These are phyloP conservation scores for Hypomontagnella submonticulosa DNA, from an alignment of 495 filamentous ascomycete genomes.

Conservation along the genomic window DNA sequence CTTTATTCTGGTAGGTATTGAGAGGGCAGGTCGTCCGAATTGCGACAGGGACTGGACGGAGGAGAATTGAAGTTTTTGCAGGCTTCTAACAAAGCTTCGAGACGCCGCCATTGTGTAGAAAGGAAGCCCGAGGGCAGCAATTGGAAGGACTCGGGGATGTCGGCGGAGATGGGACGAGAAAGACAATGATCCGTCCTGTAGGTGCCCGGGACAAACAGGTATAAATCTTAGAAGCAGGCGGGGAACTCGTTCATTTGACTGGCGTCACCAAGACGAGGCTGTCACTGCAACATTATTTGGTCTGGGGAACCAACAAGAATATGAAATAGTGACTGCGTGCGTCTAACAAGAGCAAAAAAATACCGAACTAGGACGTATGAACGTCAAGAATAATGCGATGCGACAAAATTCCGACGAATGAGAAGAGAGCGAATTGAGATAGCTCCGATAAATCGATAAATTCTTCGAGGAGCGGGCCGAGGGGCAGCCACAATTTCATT, in stretches of 20 bases:
- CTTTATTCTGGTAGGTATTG: constrained; percentile 23
- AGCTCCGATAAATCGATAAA: constrained; percentile 45
- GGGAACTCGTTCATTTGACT: constrained; percentile 2
- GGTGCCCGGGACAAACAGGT: not conserved
- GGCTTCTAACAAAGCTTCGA: constrained; percentile 29
- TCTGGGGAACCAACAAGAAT: constrained; percentile 24
- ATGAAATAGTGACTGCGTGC: constrained; percentile 13
- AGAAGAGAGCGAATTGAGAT: constrained; percentile 32
- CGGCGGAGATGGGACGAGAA: constrained; percentile 21
- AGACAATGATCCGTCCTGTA: not conserved
- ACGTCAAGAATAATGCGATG: constrained; percentile 27
- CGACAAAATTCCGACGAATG: constrained; percentile 32
- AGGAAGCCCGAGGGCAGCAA: constrained; percentile 14
- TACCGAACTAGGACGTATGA: constrained; percentile 21
- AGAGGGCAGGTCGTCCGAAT: constrained; percentile 13
- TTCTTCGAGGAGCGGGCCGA: constrained; percentile 24
- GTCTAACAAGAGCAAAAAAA: constrained; percentile 41
- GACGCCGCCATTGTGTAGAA: constrained; percentile 31
- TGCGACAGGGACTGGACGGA: constrained; percentile 22
- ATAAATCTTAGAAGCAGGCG: not conserved
- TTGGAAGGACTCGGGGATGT: constrained; percentile 21
- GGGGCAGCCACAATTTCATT: constrained; percentile 1
- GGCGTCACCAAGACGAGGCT: constrained; percentile 10
- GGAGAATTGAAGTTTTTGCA: constrained; percentile 20
- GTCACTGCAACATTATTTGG: constrained; percentile 28